phyloP scores from a whole-genome alignment of 2,329 filamentous ascomycete genomes.

The Diaporthe nobilis region DNA sequence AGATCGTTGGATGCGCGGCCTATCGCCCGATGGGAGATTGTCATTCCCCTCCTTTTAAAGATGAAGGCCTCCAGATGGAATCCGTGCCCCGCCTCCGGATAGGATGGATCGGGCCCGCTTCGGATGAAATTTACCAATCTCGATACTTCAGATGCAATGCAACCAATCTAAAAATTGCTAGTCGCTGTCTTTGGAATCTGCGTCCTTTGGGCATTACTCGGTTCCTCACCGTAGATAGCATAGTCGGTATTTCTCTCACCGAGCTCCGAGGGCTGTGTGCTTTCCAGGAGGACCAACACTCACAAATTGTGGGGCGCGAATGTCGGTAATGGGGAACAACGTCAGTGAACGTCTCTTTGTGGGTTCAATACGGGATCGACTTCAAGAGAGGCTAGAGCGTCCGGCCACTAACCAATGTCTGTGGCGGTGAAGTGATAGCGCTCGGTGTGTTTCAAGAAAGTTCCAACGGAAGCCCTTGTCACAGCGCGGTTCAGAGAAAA shows the following conservation, averaged over 20 bases:
- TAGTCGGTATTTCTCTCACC: not conserved
- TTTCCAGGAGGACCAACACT: not conserved
- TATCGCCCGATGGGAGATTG: slow-evolving; percentile 15
- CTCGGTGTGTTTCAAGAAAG: slow-evolving; percentile 32
- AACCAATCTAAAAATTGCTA: not conserved
- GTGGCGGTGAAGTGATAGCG: not conserved
- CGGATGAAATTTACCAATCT: not conserved
- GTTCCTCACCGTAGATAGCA: not conserved
- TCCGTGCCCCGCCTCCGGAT: not conserved
- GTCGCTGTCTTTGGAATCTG: not conserved
- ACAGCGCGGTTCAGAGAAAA: not conserved
- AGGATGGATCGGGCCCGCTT: not conserved
- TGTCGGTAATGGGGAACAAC: not conserved
- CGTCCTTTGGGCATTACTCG: not conserved
- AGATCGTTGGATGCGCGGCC: slow-evolving; percentile 14
- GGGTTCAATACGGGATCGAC: slow-evolving; percentile 18
- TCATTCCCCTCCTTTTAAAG: not conserved
- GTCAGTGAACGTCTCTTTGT: not conserved
- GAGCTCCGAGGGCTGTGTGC: not conserved
- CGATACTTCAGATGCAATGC: not conserved
- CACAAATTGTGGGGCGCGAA: slow-evolving; percentile 9
- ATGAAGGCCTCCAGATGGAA: not conserved
- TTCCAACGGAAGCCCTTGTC: not conserved
- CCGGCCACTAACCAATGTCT: not conserved
- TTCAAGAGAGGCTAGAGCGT: slow-evolving; percentile 13